Conservation (phyloP, 257 asterid genomes). For the Paraleonurus japonicus region DNA sequence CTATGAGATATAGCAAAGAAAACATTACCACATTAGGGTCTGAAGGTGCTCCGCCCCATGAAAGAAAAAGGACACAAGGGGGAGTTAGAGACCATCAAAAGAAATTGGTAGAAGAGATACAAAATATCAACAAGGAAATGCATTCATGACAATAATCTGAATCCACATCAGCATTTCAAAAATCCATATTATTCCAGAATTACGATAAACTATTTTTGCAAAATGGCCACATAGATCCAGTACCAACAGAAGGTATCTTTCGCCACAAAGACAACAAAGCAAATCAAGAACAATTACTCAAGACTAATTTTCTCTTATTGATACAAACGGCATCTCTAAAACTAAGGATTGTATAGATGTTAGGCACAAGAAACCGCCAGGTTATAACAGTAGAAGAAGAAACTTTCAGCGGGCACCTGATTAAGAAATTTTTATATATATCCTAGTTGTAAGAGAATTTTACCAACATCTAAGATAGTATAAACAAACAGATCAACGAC, state of each 20-base stretch:
- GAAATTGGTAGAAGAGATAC: not conserved
- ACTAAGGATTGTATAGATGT: not conserved
- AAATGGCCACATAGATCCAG: not conserved
- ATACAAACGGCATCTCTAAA: not conserved
- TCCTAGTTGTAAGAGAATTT: not conserved
- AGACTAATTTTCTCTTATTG: not conserved
- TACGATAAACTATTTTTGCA: not conserved
- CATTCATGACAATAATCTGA: slow-evolving; percentile 15
- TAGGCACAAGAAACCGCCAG: slow-evolving; percentile 4
- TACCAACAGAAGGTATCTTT: slow-evolving; percentile 1
- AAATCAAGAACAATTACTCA: slow-evolving; percentile 1
- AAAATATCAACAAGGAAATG: not conserved
- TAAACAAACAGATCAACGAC: not conserved
- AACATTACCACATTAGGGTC: slow-evolving; percentile 90
- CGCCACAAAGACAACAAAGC: not conserved
- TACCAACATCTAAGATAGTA: not conserved
- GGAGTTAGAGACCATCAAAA: slow-evolving; percentile 23
- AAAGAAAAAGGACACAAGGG: slow-evolving; percentile 17
- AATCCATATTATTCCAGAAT: not conserved
- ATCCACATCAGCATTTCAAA: not conserved
- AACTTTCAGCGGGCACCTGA: not conserved
- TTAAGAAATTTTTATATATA: not conserved
- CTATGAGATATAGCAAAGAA: not conserved
- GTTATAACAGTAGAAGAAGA: not conserved
- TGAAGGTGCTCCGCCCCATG: slow-evolving; percentile 46